Evolutionary conservation across 495 filamentous ascomycete species (phyloP).

Genomic region (Hypoxylon perforatum): DNA sequence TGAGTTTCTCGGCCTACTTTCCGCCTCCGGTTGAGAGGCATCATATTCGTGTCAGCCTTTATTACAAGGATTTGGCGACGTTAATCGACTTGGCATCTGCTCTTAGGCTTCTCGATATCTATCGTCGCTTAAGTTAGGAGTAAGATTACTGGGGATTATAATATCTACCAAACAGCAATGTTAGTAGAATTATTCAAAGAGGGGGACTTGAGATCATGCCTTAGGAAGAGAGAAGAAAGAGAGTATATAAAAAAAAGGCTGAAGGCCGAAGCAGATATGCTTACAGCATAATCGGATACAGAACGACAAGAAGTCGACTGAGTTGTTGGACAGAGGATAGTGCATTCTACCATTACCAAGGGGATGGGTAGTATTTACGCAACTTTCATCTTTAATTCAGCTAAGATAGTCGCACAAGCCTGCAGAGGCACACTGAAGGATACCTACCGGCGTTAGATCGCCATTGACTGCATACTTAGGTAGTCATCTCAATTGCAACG

Average conservation of each 20-base stretch:
- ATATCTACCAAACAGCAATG: conserved; percentile 19
- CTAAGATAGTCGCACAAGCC: conserved; percentile 4
- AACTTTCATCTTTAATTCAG: background rate
- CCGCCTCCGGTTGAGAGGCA: conserved; percentile 15
- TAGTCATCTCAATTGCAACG: conserved; percentile 16
- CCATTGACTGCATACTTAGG: background rate
- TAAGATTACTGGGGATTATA: conserved; percentile 8
- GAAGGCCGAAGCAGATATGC: conserved; percentile 2
- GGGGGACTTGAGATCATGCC: conserved; percentile 3
- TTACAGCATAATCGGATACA: conserved; percentile 16
- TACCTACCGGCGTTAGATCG: conserved; percentile 18
- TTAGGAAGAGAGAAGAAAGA: conserved; percentile 15
- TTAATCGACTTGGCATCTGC: conserved; percentile 8
- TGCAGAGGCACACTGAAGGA: conserved; percentile 4
- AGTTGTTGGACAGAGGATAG: conserved; percentile 1
- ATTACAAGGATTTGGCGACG: conserved; percentile 10
- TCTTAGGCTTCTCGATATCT: conserved; percentile 5
- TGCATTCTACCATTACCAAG: conserved; percentile 9
- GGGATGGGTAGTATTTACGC: conserved; percentile 11
- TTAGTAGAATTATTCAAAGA: conserved; percentile 14
- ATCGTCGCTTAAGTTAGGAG: conserved; percentile 13
- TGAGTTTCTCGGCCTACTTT: conserved; percentile 19
- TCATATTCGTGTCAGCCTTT: conserved; percentile 12
- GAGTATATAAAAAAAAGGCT: conserved; percentile 9
- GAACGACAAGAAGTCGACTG: conserved; percentile 13